These are phyloP conservation scores for Kodamaea laetipori DNA, from an alignment of 805 yeast genomes.

Conservation along the genomic window DNA sequence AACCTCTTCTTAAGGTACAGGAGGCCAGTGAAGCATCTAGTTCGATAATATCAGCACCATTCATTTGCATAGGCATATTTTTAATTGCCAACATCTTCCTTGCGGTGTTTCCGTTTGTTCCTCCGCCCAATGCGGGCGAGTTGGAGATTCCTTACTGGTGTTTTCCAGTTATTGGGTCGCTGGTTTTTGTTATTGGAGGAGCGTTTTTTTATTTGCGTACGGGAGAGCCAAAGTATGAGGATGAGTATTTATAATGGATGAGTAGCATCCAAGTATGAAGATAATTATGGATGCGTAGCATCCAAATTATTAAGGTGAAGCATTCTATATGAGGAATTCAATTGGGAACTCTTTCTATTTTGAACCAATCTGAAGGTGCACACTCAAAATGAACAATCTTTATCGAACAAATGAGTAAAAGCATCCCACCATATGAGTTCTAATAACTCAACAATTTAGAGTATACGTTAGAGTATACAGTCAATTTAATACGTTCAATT, in stretches of 20 bases:
- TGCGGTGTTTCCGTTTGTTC: slow-evolving; percentile 58
- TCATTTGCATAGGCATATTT: slow-evolving; percentile 37
- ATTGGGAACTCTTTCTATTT: no score
- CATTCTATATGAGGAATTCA: no score
- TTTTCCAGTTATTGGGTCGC: slow-evolving; percentile 56
- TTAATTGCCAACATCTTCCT: slow-evolving; percentile 49
- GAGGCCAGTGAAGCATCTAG: no score
- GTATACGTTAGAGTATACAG: no score
- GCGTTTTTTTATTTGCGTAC: slow-evolving; percentile 22
- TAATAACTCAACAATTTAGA: no score
- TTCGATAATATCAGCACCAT: slow-evolving; percentile 34
- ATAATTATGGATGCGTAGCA: neutral
- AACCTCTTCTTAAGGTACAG: slow-evolving; percentile 1
- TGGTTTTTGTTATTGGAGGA: slow-evolving; percentile 46
- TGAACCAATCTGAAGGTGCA: no score
- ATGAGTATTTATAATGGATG: slow-evolving; percentile 13
- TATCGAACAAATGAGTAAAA: no score
- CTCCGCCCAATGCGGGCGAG: slow-evolving; percentile 45
- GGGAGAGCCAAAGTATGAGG: slow-evolving; percentile 20
- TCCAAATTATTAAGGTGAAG: no score
- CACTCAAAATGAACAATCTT: neutral
- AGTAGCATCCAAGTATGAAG: neutral
- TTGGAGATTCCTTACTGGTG: slow-evolving; percentile 53
- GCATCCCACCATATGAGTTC: no score
- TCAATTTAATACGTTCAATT: no score